Conservation (phyloP, 352 stramenopile species). For the Pythium coloratum region DNA sequence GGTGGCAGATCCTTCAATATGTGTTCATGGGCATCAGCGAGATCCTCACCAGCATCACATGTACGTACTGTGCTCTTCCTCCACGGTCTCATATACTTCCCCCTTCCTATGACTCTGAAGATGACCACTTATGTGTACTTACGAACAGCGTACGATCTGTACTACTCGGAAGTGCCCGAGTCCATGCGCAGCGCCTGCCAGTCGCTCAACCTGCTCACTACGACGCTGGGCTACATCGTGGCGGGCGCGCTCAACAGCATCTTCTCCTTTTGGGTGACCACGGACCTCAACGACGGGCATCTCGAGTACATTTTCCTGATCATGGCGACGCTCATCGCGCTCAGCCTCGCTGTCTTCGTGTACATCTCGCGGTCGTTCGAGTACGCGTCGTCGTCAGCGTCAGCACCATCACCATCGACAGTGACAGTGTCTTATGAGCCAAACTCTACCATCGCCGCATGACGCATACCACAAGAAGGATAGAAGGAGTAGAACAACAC, state of each 20-base stretch:
- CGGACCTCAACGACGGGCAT: constrained; percentile 86
- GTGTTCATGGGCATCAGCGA: constrained; percentile 84
- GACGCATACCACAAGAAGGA: not conserved
- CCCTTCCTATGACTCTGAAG: not conserved
- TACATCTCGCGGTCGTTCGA: constrained; percentile 73
- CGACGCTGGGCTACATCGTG: constrained; percentile 86
- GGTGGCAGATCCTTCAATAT: constrained; percentile 90
- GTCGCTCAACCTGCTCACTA: constrained; percentile 88
- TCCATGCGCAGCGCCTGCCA: constrained; percentile 90
- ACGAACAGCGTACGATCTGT: constrained; percentile 84
- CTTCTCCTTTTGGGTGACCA: constrained; percentile 90
- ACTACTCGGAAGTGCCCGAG: constrained; percentile 90
- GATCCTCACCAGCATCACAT: constrained; percentile 88
- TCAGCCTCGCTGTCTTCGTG: constrained; percentile 61
- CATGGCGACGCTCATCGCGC: constrained; percentile 59
- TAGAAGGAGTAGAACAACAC: not conserved
- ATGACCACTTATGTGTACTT: constrained; percentile 3
- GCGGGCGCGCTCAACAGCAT: constrained; percentile 78
- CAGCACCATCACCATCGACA: constrained; percentile 8
- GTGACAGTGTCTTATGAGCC: not conserved
- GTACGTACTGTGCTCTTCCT: constrained; percentile 29
- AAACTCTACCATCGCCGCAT: not conserved
- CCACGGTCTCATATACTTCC: not conserved
- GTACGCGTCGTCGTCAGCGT: constrained; percentile 39
- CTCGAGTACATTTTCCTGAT: constrained; percentile 89